Conservation (phyloP, 2,329 filamentous ascomycete species). For the Fusarium sp. region DNA sequence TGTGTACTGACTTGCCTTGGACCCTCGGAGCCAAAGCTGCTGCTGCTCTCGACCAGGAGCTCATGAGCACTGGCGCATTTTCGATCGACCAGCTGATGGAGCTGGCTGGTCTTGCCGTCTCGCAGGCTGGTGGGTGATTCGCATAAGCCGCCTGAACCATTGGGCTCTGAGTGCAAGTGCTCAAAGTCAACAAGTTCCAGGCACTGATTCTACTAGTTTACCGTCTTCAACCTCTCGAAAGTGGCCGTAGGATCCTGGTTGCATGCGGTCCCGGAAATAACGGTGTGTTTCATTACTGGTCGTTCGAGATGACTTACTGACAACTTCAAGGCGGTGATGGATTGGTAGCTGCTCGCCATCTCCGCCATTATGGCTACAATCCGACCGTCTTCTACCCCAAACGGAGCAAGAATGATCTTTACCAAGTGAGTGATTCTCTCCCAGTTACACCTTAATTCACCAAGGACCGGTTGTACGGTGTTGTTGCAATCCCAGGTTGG, state of each 20-base stretch:
- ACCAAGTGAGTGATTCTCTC: conserved; percentile 69
- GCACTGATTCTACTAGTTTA: conserved; percentile 70
- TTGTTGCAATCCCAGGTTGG: neutral
- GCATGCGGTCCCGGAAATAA: conserved; percentile 91
- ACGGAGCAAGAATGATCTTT: conserved; percentile 88
- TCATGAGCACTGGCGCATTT: conserved; percentile 90
- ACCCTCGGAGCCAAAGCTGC: conserved; percentile 90
- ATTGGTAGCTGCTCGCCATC: conserved; percentile 91
- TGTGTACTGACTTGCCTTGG: conserved; percentile 57
- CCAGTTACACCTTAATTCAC: conserved; percentile 19
- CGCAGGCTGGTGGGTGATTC: conserved; percentile 77
- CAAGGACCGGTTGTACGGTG: neutral
- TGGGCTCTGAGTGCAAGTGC: neutral
- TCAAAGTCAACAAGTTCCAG: neutral
- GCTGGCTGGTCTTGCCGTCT: conserved; percentile 90
- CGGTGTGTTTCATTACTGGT: conserved; percentile 56
- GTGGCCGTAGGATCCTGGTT: conserved; percentile 81
- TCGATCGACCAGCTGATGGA: conserved; percentile 98
- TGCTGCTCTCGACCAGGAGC: conserved; percentile 88
- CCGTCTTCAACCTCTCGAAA: conserved; percentile 80
- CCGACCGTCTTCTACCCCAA: conserved; percentile 95
- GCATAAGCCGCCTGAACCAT: neutral
- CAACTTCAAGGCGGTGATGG: conserved; percentile 82
- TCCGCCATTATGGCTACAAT: conserved; percentile 91
- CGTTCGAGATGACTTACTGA: neutral